Base-by-base conservation (phyloP, 2,329 filamentous ascomycete species). In the Sporothrix variecibatus region DNA sequence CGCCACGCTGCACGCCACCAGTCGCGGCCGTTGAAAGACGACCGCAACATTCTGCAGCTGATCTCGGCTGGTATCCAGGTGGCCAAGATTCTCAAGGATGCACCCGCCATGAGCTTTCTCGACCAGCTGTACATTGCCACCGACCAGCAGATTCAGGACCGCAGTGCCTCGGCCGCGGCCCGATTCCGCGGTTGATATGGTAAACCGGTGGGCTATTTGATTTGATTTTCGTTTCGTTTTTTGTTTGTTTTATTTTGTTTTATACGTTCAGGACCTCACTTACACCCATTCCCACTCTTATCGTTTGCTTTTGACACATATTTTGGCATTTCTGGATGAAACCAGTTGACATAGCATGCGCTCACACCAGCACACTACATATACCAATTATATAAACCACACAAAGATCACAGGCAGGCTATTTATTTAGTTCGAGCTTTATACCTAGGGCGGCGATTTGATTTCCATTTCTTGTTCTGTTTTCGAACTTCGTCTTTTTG, bases 21-120 rank as follows among this genome's bases (percentile, higher is more conserved):
- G 83, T 93, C 91, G 77, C 89, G 94, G 75, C 93, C 93, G 26
- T 87, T 95, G 77, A 96, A 95, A 85, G 94, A 97, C 84, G 94
- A 97, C 83, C 89, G 94, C 78, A 95, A 96, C 82, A 93, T 97
- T 76, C 86, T 97, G 75, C 94, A 97, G 84, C 88, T 96, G 76
- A 94, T 97, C 79, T 95, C 93, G 76, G 94, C 94, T 56, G 94
- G 94, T 53, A 93, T 94, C 72, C 94, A 97, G 82, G 94, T 97
- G 75, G 92, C 93, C 75, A 95, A 94, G 82, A 94, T 97, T 76
- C 85, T 97, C 75, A 94, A 94, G 84, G 94, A 97, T 84, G 91
- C 93, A 62, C 87, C 88, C 76, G 93, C 94, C 74, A 95, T 96
- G 93, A 90, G 93, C 78, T 93, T 92, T 81, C 86, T 96, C 80